A percentile compares a stretch with the other conserved stretches of the same genome.
These are phyloP conservation scores for Erysimum cheiranthoides DNA, from an alignment of 345 rosid species.

Conservation along the genomic window DNA sequence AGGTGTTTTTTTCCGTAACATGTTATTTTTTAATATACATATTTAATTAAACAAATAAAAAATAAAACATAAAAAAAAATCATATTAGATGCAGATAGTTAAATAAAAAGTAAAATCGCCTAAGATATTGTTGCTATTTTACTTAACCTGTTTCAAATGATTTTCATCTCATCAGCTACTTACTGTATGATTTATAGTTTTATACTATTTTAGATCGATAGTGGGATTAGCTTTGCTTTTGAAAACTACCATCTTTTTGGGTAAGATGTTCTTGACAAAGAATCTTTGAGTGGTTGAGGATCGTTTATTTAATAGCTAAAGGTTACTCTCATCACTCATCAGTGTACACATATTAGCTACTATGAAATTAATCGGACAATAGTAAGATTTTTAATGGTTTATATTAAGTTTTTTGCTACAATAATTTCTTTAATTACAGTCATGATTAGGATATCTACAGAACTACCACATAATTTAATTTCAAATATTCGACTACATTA, in stretches of 20 bases:
- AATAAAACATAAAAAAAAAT: too few relatives aligned
- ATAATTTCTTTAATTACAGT: neutral
- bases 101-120: too few relatives aligned
- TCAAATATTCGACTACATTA: neutral
- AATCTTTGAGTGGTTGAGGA: conserved; percentile 37
- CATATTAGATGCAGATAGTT: too few relatives aligned
- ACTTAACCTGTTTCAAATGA: too few relatives aligned
- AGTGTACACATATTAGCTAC: conserved; percentile 17
- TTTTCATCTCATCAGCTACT: too few relatives aligned
- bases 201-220: neutral
- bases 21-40: too few relatives aligned
- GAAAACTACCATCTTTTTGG: conserved; percentile 23
- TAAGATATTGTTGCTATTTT: too few relatives aligned
- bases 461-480: neutral
- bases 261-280: conserved; percentile 35
- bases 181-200: neutral
- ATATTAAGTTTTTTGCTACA: neutral
- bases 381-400: neutral
- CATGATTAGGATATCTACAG: neutral
- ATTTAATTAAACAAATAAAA: too few relatives aligned
- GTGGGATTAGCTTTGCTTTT: conserved; percentile 22
- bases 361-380: neutral
- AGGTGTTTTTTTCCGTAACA: too few relatives aligned
- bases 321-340: neutral
- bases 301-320: conserved; percentile 3